Evolutionary conservation across 2,329 filamentous ascomycete species (phyloP).

Genomic region (Sporothrix luriei): DNA sequence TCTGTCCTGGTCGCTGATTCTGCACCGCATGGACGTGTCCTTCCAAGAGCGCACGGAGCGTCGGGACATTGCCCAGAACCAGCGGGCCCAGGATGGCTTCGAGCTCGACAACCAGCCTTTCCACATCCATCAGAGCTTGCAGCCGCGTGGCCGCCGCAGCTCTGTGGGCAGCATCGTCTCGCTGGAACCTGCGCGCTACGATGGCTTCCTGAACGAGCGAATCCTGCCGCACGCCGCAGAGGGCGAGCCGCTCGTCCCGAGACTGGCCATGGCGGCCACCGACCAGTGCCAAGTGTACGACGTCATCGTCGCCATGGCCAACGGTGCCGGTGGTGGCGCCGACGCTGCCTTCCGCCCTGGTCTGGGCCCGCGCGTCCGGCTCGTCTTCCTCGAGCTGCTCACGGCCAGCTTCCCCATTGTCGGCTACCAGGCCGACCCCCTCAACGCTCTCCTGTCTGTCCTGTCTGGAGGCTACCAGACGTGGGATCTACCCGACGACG

Average conservation of each 20-base stretch:
- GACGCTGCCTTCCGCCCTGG: conserved; percentile 55
- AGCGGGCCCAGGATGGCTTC: conserved; percentile 61
- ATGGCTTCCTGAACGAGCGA: conserved; percentile 57
- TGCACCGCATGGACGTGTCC: conserved; percentile 67
- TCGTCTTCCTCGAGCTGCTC: conserved; percentile 69
- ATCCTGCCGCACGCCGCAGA: conserved; percentile 48
- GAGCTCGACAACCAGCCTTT: conserved; percentile 49
- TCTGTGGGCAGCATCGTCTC: conserved; percentile 65
- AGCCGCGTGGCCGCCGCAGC: conserved; percentile 54
- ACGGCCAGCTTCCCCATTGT: conserved; percentile 67
- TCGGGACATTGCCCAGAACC: conserved; percentile 60
- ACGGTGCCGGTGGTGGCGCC: conserved; percentile 50
- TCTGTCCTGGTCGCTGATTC: conserved; percentile 79
- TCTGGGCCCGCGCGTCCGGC: conserved; percentile 64
- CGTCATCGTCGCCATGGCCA: conserved; percentile 56
- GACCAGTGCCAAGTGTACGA: conserved; percentile 57
- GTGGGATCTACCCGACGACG: conserved; percentile 56
- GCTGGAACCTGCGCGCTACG: conserved; percentile 62
- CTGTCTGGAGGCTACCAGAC: conserved; percentile 58
- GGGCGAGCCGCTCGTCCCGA: conserved; percentile 55
- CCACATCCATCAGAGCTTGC: conserved; percentile 30
- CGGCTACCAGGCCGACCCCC: conserved; percentile 71
- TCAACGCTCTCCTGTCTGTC: conserved; percentile 66
- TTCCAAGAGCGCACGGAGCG: conserved; percentile 65
- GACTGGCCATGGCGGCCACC: conserved; percentile 54